These are phyloP conservation scores for Paratinospora sagittata DNA, from an alignment of 164 flowering plant genomes.

Conservation along the genomic window DNA sequence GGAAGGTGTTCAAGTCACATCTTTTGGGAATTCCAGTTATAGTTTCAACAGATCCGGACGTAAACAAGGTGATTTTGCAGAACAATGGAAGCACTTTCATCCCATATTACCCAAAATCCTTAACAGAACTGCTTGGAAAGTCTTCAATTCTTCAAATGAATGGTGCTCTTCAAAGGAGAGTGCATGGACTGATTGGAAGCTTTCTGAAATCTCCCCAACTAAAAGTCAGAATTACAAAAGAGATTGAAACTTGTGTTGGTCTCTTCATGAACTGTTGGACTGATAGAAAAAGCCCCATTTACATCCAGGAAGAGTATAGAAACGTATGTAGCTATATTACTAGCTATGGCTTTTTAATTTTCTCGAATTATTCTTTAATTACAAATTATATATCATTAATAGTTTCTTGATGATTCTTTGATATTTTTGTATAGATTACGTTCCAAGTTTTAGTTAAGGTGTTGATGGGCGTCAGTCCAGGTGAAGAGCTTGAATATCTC, in stretches of 20 bases:
- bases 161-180: slow-evolving; percentile 57
- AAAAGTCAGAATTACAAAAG: slow-evolving; percentile 53
- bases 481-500: slow-evolving; percentile 59
- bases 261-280: slow-evolving; percentile 54
- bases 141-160: slow-evolving; percentile 68
- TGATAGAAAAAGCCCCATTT: slow-evolving; percentile 22
- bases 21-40: slow-evolving; percentile 72
- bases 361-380: not conserved
- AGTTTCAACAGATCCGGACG: slow-evolving; percentile 84
- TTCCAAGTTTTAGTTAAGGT: slow-evolving; percentile 68
- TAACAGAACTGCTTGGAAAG: slow-evolving; percentile 58
- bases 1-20: slow-evolving; percentile 84
- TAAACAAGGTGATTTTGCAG: slow-evolving; percentile 74
- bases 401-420: not conserved
- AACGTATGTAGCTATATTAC: slow-evolving; percentile 34
- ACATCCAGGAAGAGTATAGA: slow-evolving; percentile 69
- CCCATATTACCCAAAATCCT: slow-evolving; percentile 80
- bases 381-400: not conserved
- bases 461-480: slow-evolving; percentile 66
- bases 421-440: slow-evolving; percentile 42
- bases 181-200: slow-evolving; percentile 67
- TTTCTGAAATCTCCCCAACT: slow-evolving; percentile 69
- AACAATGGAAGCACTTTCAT: slow-evolving; percentile 64
- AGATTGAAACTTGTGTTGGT: slow-evolving; percentile 40
- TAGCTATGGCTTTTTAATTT: not conserved